phyloP scores from a whole-genome alignment of 2,329 filamentous ascomycete genomes.

The Aspergillus eucalypticola region DNA sequence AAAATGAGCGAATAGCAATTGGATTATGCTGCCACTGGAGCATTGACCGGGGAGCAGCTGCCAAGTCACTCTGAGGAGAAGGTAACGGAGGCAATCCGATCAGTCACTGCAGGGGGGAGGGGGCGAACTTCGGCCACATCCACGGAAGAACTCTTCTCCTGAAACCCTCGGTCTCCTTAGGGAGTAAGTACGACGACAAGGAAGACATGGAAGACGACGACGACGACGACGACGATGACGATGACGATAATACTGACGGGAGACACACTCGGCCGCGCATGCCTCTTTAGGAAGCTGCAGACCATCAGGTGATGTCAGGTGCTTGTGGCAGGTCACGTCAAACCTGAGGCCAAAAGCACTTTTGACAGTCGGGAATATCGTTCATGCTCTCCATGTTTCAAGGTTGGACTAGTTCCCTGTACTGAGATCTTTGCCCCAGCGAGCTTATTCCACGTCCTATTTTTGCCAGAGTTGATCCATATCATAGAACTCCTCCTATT shows the following conservation, averaged over 20 bases:
- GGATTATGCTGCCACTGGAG: not conserved
- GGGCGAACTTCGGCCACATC: not conserved
- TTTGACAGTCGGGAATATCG: not conserved
- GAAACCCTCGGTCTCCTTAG: not conserved
- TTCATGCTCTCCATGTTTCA: slow-evolving; percentile 3
- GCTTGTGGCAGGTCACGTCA: not conserved
- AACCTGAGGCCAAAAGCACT: not conserved
- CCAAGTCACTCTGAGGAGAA: not conserved
- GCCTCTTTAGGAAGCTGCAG: not conserved
- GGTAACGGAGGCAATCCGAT: not conserved
- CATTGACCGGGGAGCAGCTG: not conserved
- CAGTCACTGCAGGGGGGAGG: not conserved
- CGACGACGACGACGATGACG: not conserved
- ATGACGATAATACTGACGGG: not conserved
- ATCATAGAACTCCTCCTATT: not conserved
- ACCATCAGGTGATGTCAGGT: not conserved
- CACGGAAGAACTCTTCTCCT: not conserved
- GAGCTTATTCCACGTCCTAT: slow-evolving; percentile 2
- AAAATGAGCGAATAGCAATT: slow-evolving; percentile 3
- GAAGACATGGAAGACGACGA: not conserved
- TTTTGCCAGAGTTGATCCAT: not conserved
- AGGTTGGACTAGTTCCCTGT: not conserved
- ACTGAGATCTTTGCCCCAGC: not conserved
- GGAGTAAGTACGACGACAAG: not conserved
- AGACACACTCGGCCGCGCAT: not conserved